Base-by-base conservation (phyloP, 371 early-diverging fungal species). In the Mucor indicus region DNA sequence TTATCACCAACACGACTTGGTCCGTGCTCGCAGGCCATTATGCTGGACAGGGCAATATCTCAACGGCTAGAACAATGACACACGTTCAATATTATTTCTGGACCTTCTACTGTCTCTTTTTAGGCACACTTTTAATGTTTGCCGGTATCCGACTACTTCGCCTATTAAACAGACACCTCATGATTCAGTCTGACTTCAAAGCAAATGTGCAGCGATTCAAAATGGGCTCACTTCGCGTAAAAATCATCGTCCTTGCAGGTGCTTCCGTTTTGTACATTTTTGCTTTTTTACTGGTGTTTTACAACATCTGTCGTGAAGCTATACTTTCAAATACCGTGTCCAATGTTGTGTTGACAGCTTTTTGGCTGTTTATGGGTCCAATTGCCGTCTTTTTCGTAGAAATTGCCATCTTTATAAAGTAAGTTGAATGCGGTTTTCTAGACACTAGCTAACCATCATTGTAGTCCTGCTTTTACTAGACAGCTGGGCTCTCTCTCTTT, bases 161-260 rank as follows among this genome's bases (percentile, higher is more conserved):
- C 2, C 21, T 67, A 21, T 40, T 67, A 7, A 35, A 55, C 2
- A 59, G 55, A 11, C 55, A 62, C 41, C 35, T 69, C 19, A 21
- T n/a, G 6, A 44, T 47, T 17, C 62, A 64, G 32, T 40, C 52
- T 1, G 51, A 55, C 25, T 38, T 57, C n/a, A 51, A 52, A 5
- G 27, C 48, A 5, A 58, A 57, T 33, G 45, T 55, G 15, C 41
- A 33, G 11, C 64, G 62, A 29, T 53, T 64, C n/a, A 64, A 50
- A 43, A 62, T 53, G 0, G 65, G 69, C 10, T 42, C 49, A 9
- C 38, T 69, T 22, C 64, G 64, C 37, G 68, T 63, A 20, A 44
- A 42, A 16, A 50, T 57, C 30, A 56, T 56, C 16, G 39, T 55
- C 21, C 8, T 45, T 12, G 48, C 40, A 12, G 49, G 46, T 17